Evolutionary conservation across 164 flowering plant species (phyloP), one percentile per base, ranked within the genome.

Genomic region (Vitis amurensis): DNA sequence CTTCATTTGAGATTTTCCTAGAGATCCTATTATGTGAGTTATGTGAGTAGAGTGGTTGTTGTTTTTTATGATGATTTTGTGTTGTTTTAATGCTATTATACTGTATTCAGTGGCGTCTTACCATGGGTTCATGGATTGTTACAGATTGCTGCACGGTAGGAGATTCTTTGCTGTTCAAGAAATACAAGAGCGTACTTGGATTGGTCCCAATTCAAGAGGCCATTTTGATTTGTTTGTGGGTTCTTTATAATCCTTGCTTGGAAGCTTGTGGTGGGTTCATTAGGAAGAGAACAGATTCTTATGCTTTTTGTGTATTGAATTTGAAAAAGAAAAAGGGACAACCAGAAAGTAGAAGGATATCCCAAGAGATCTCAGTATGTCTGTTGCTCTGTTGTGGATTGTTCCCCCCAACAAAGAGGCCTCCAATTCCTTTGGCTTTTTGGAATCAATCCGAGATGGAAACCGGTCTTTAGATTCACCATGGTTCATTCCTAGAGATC

Each of bases 341-440:
- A 16, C n/a, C 7, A 61, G 51, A 61, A 15, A 29, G 12, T 15
- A 59, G 3, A 13, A 47, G 55, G 2, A 44, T 14, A 13, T 14
- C 44, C 27, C 56, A 13, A 53, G 14, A 55, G 11, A 51, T 62
- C 61, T 13, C 1, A 23, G 44, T 27, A 85, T 87, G 93, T 72
- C 90, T 71, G 77, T 73, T 63, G 77, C 84, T 58, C 16, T 80
- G 17, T 44, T 81, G 11, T 82, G 83, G 86, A 82, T 80, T 64
- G 76, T 68, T 27, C 70, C 86, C 17, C 83, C 87, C 9, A 69
- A 47, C 30, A 66, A 82, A 47, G 87, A 87, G 59, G 60, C 76
- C 51, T 79, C 78, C 48, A 74, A 53, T 23, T 63, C 69, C 66
- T 69, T 75, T 68, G 84, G 86, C 9, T 77, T 80, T 56, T 27